phyloP scores from a whole-genome alignment of 108 stramenopile genomes.

The Skeletonema marinoi region DNA sequence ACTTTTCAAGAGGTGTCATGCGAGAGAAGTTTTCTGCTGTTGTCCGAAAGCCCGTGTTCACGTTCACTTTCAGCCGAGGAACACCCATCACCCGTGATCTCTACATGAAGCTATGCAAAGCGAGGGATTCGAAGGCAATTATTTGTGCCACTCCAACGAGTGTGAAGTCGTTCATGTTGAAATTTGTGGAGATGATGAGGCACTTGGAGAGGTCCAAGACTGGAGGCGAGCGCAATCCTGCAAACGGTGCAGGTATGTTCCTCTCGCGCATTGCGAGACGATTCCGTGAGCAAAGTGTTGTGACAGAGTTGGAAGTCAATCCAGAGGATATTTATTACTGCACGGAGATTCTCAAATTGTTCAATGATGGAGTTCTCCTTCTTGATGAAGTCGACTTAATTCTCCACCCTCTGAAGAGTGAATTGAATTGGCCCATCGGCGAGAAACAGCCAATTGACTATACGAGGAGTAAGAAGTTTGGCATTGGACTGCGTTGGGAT shows the following conservation, averaged over 20 bases:
- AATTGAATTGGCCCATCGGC: slow-evolving; percentile 99
- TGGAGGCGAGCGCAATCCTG: slow-evolving; percentile 38
- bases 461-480: slow-evolving; percentile 81
- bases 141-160: slow-evolving; percentile 96
- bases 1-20: slow-evolving; percentile 97
- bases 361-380: slow-evolving; percentile 86
- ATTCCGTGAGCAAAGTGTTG: slow-evolving; percentile 80
- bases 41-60: slow-evolving; percentile 96
- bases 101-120: slow-evolving; percentile 93
- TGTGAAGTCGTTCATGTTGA: slow-evolving; percentile 97
- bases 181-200: slow-evolving; percentile 98
- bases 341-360: slow-evolving; percentile 89
- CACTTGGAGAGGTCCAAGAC: slow-evolving; percentile 87
- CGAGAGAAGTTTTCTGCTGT: slow-evolving; percentile 96
- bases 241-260: slow-evolving; percentile 54
- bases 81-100: slow-evolving; percentile 91
- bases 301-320: slow-evolving; percentile 75
- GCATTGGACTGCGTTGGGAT: slow-evolving; percentile 94
- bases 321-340: slow-evolving; percentile 73
- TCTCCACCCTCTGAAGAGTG: slow-evolving; percentile 97
- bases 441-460: slow-evolving; percentile 97
- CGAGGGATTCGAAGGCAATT: slow-evolving; percentile 92
- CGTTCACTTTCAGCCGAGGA: slow-evolving; percentile 95
- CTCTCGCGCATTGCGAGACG: slow-evolving; percentile 84
- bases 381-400: slow-evolving; percentile 98